phyloP scores from a whole-genome alignment of 768 basidiomycete genomes.

The Pisolithus marmoratus region DNA sequence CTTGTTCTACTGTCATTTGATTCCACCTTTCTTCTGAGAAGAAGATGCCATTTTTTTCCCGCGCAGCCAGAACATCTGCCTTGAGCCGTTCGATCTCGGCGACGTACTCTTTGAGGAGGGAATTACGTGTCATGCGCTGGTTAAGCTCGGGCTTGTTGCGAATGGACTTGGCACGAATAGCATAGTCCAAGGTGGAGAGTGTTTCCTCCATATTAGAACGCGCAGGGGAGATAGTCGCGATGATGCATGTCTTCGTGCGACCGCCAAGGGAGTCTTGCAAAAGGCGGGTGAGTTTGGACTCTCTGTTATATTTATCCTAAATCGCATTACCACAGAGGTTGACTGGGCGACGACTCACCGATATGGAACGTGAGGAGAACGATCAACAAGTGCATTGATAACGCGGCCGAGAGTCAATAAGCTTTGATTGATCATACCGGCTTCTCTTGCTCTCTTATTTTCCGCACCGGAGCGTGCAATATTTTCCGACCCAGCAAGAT shows the following conservation, averaged over 20 bases:
- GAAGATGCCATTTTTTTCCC: constrained; percentile 95
- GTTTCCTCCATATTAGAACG: constrained; percentile 96
- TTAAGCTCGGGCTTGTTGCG: constrained; percentile 94
- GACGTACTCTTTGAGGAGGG: constrained; percentile 89
- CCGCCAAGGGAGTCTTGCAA: constrained; percentile 99
- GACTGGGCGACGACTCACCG: constrained; percentile 42
- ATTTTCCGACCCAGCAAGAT: constrained; percentile 96
- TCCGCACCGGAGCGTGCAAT: constrained; percentile 95
- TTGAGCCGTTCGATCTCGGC: constrained; percentile 92
- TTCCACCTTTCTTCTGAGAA: constrained; percentile 90
- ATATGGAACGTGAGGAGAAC: constrained; percentile 88
- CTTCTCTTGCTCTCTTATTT: constrained; percentile 91
- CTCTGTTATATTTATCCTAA: constrained; percentile 39
- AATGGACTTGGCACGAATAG: constrained; percentile 91
- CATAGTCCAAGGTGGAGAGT: constrained; percentile 94
- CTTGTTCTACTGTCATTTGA: constrained; percentile 73
- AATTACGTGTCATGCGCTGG: constrained; percentile 87
- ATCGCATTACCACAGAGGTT: background rate
- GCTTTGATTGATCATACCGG: constrained; percentile 98
- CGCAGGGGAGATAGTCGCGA: constrained; percentile 93
- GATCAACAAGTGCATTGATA: constrained; percentile 93
- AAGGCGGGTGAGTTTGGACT: constrained; percentile 95
- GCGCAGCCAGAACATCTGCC: constrained; percentile 81
- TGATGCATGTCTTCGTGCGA: constrained; percentile 94
- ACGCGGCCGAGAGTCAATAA: constrained; percentile 94